phyloP scores from a whole-genome alignment of 768 basidiomycete species.

The Trametopsis cervina region DNA sequence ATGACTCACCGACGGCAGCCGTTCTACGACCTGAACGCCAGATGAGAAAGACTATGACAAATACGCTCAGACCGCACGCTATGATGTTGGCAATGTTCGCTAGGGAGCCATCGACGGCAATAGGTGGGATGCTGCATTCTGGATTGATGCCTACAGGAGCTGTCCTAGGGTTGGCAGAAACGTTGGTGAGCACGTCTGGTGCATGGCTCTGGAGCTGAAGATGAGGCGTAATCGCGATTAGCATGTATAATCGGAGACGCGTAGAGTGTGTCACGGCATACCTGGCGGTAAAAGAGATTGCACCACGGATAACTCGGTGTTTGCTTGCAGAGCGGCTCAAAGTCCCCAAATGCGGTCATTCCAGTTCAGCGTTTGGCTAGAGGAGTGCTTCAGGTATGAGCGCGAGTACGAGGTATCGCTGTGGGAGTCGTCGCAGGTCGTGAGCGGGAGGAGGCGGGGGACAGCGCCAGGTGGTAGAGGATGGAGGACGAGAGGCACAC shows the following conservation, averaged over 20 bases:
- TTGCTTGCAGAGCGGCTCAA: conserved; percentile 55
- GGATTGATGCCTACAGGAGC: conserved; percentile 85
- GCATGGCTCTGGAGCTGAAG: conserved; percentile 27
- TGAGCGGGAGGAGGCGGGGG: not conserved
- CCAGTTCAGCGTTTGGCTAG: conserved; percentile 2
- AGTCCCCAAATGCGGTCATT: conserved; percentile 70
- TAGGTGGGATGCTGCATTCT: conserved; percentile 65
- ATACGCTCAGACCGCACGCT: conserved; percentile 65
- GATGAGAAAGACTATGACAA: conserved; percentile 54
- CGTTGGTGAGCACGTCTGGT: conserved; percentile 28
- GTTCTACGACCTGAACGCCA: conserved; percentile 54
- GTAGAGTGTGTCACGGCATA: conserved; percentile 29
- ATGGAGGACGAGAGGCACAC: conserved; percentile 4
- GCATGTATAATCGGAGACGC: conserved; percentile 8
- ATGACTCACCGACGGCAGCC: conserved; percentile 77
- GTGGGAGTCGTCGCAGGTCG: conserved; percentile 12
- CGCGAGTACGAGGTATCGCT: conserved; percentile 9
- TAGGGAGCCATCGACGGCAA: conserved; percentile 49
- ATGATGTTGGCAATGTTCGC: conserved; percentile 88
- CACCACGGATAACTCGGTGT: conserved; percentile 86
- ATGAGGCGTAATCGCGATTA: not conserved
- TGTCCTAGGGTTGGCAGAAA: conserved; percentile 35
- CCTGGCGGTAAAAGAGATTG: conserved; percentile 91
- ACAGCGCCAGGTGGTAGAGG: conserved; percentile 1
- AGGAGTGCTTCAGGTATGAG: not conserved